phyloP scores from a whole-genome alignment of 2,329 filamentous ascomycete species.

The Ceratocystis alfenasii region DNA sequence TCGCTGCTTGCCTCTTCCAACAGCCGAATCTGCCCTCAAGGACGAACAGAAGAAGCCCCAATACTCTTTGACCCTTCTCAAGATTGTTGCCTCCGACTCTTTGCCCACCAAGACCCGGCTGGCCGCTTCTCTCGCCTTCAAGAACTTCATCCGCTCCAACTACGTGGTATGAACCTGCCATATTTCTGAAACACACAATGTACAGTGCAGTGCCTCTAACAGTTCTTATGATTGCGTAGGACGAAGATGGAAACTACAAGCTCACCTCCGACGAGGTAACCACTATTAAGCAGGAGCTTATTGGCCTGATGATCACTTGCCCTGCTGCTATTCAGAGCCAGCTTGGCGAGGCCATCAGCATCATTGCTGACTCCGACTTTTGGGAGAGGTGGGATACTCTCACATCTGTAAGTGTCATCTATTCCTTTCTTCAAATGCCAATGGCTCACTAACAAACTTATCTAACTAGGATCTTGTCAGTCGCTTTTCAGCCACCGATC shows the following conservation, averaged over 20 bases:
- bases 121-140: constrained; percentile 85
- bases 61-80: constrained; percentile 79
- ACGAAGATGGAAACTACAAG: constrained; percentile 91
- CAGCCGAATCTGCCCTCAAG: constrained; percentile 73
- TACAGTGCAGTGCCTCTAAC: background rate
- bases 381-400: constrained; percentile 95
- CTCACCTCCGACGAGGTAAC: constrained; percentile 69
- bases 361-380: constrained; percentile 97
- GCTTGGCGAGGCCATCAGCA: constrained; percentile 89
- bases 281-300: constrained; percentile 88
- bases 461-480: constrained; percentile 64
- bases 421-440: background rate
- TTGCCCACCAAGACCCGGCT: constrained; percentile 70
- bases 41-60: constrained; percentile 69
- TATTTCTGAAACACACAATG: background rate
- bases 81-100: constrained; percentile 69
- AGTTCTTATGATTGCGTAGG: constrained; percentile 33
- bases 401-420: constrained; percentile 35
- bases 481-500: constrained; percentile 69
- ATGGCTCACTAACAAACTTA: background rate
- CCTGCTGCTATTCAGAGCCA: constrained; percentile 81
- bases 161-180: constrained; percentile 53
- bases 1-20: constrained; percentile 17
- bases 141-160: constrained; percentile 91
- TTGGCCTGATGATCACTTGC: constrained; percentile 90